Percentiles rank a stretch among this genome's conserved stretches.
phyloP scores from a whole-genome alignment of 192 early-diverging fungal species.

The Backusella australiensis region DNA sequence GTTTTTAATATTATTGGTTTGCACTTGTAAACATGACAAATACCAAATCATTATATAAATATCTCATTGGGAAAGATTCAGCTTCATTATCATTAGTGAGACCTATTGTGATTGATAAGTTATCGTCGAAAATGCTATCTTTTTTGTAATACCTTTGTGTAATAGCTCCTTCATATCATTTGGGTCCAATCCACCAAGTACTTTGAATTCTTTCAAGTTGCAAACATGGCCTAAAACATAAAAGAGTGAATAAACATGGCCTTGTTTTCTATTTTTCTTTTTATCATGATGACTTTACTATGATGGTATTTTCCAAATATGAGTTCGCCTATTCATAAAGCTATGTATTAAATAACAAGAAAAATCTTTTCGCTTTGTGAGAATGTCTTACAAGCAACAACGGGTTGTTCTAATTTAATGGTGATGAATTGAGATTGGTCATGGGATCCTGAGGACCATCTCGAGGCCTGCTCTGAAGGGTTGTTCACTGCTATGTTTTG shows the following conservation, averaged over 20 bases:
- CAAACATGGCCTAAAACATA: slow-evolving; percentile 71
- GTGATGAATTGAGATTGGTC: slow-evolving; percentile 92
- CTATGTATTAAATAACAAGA: background rate
- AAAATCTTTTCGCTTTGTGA: background rate
- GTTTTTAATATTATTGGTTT: background rate
- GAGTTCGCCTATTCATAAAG: slow-evolving; percentile 62
- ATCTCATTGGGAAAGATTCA: slow-evolving; percentile 83
- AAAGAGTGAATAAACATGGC: background rate
- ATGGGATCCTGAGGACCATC: slow-evolving; percentile 86
- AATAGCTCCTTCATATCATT: slow-evolving; percentile 89
- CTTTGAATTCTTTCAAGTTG: slow-evolving; percentile 96
- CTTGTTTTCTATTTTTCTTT: background rate
- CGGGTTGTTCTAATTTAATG: slow-evolving; percentile 82
- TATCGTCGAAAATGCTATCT: background rate
- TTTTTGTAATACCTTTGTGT: slow-evolving; percentile 54
- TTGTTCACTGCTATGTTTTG: slow-evolving; percentile 79
- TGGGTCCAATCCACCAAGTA: slow-evolving; percentile 81
- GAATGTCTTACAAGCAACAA: slow-evolving; percentile 71
- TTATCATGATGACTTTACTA: slow-evolving; percentile 21
- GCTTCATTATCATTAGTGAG: slow-evolving; percentile 73
- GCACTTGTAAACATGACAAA: background rate
- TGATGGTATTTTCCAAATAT: slow-evolving; percentile 96
- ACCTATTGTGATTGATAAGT: slow-evolving; percentile 18
- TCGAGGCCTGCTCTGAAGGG: slow-evolving; percentile 85
- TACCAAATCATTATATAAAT: slow-evolving; percentile 71